Evolutionary conservation across 139 green algal species (phyloP).

Genomic region (Eudorina sp.): DNA sequence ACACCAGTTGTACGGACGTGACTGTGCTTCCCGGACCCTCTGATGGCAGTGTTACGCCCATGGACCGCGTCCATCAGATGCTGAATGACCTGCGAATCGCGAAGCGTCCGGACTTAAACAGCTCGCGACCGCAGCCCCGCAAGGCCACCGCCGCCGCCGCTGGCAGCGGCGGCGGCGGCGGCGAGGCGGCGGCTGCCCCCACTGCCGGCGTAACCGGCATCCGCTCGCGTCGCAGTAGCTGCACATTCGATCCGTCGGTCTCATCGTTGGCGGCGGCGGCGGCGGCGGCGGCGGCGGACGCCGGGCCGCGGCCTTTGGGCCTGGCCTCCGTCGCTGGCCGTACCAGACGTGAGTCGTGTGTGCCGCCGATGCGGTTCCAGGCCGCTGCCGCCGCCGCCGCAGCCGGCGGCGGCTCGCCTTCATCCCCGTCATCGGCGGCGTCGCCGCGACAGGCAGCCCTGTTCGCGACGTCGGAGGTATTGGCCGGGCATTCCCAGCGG

Average conservation of each 20-base stretch:
- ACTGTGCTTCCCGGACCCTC: neutral
- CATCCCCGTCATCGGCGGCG: neutral
- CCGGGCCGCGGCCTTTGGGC: too few species aligned
- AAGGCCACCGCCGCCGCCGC: neutral
- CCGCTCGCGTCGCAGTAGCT: neutral
- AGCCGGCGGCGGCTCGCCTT: neutral
- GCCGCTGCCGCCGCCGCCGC: neutral
- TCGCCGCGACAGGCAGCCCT: too few species aligned
- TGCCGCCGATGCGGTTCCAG: neutral
- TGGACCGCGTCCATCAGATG: neutral
- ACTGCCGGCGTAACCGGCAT: neutral
- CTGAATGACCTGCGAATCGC: neutral
- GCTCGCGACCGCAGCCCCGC: too few species aligned
- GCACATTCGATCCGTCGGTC: too few species aligned
- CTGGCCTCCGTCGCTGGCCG: too few species aligned
- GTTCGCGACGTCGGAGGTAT: neutral
- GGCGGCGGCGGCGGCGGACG: too few species aligned
- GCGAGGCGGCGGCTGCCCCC: too few species aligned
- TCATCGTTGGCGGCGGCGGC: too few species aligned
- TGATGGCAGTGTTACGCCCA: neutral
- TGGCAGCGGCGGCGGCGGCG: neutral
- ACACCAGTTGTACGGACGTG: neutral
- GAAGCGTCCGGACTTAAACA: neutral
- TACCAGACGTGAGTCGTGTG: neutral
- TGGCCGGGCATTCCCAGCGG: too few species aligned